Conservation (phyloP, 148 eudicot species). For the Vaccinium vitisidaea region DNA sequence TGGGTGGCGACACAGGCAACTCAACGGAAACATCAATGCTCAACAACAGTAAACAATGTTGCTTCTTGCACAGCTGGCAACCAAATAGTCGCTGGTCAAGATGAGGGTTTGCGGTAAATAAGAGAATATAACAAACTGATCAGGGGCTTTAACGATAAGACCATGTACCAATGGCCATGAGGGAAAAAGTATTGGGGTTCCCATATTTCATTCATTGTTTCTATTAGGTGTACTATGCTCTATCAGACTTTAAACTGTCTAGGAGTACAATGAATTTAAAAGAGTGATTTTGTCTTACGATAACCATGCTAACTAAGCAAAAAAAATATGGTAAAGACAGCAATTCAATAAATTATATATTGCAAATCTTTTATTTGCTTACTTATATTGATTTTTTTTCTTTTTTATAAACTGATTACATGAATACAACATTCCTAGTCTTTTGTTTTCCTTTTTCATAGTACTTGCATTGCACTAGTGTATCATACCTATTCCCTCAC, state of each 20-base stretch:
- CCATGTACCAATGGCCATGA: neutral
- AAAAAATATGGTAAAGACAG: neutral
- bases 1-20: neutral
- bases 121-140: neutral
- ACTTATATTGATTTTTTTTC: neutral
- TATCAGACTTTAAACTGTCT: neutral
- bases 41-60: neutral
- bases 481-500: neutral
- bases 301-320: neutral
- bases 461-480: neutral
- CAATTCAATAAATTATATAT: neutral
- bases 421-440: neutral
- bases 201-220: neutral
- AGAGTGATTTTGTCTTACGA: neutral
- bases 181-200: neutral
- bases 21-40: neutral
- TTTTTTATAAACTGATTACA: neutral
- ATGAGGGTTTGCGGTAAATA: neutral
- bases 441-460: neutral
- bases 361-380: neutral
- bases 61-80: neutral
- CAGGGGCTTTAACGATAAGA: neutral
- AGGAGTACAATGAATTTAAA: neutral
- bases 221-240: neutral
- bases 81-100: neutral